Percentiles rank a stretch among this genome's conserved stretches.
Conservation (phyloP, 345 rosid species). For the Bruguiera sexangula region DNA sequence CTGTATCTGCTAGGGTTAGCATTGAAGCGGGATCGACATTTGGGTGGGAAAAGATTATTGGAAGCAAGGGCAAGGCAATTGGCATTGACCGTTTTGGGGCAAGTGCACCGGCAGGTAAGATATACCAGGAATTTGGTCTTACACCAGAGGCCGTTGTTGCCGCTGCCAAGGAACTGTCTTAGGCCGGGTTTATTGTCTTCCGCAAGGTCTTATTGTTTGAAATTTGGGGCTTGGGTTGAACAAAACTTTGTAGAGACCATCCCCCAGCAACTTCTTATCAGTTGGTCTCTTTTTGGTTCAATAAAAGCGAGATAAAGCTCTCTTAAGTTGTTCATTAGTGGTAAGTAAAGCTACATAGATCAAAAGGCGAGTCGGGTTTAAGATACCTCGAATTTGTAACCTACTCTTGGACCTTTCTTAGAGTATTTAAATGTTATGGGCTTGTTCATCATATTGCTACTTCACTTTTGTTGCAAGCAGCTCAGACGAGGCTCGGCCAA, state of each 20-base stretch:
- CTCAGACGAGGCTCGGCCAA: not conserved
- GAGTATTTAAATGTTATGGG: constrained; percentile 27
- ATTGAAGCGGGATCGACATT: constrained; percentile 90
- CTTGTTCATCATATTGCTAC: constrained; percentile 8
- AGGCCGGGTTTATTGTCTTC: constrained; percentile 15
- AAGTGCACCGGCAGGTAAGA: constrained; percentile 84
- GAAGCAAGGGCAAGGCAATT: constrained; percentile 73
- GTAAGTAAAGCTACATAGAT: constrained; percentile 21
- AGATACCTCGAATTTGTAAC: constrained; percentile 20
- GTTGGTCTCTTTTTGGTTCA: constrained; percentile 28
- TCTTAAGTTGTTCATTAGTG: constrained; percentile 28
- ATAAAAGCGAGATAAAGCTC: constrained; percentile 27
- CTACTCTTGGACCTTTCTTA: constrained; percentile 15
- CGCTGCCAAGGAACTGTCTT: constrained; percentile 60
- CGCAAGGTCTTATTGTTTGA: not conserved
- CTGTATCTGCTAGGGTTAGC: constrained; percentile 81
- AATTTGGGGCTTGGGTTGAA: constrained; percentile 16
- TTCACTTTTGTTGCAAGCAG: not conserved
- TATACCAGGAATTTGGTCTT: constrained; percentile 79
- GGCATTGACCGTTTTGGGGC: constrained; percentile 86
- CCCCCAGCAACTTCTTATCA: constrained; percentile 6
- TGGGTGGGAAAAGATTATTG: constrained; percentile 80
- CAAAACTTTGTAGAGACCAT: constrained; percentile 18
- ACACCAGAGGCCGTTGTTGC: constrained; percentile 69
- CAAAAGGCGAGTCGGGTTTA: constrained; percentile 14